Base-by-base conservation (phyloP, 768 basidiomycete species). In the Tephrocybe rancida region DNA sequence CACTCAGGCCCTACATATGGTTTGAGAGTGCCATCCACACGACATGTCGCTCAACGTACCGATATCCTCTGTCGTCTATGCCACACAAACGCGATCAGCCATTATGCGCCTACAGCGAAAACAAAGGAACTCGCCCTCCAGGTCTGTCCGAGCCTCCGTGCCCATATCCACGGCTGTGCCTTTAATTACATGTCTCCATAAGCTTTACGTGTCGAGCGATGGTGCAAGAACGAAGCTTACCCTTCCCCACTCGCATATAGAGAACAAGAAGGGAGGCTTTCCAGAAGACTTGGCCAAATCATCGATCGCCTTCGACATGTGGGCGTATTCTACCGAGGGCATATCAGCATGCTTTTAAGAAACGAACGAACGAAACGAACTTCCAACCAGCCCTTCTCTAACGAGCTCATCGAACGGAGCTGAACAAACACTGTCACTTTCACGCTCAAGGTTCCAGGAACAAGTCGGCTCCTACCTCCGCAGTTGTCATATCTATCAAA, bases 211-310 rank as follows among this genome's bases (percentile, higher is more conserved):
- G 11, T 22, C 27, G 32, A n/a, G 24, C 41, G 1, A 44, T 39
- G 3, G 48, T n/a, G 25, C 52, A 25, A 22, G 30, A 11, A 34
- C 3, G 2, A 21, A 16, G 24, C 75, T 63, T 58, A 86, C 85
- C 73, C 80, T 77, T 44, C 85, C 85, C 85, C 85, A 87, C 59
- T 86, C 74, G 59, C 85, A 88, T 5, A 88, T 61, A 10, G 85
- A 85, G 56, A 84, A 75, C n/a, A 85, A 65, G 24, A 88, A 67
- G 1, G 84, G 80, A 3, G 75, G 73, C 47, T 75, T 79, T 2
- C 75, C 75, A 7, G 79, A 76, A 0, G 64, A 67, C 48, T 74
- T 67, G 9, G 81, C 70, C 24, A 87, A 72, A 44, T 80, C 68
- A 1, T 70, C 65, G 37, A 88, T 78, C 7, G 86, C 85, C 45